Conservation (phyloP, 306 rosid species). For the Sechiopsis laciniata region DNA sequence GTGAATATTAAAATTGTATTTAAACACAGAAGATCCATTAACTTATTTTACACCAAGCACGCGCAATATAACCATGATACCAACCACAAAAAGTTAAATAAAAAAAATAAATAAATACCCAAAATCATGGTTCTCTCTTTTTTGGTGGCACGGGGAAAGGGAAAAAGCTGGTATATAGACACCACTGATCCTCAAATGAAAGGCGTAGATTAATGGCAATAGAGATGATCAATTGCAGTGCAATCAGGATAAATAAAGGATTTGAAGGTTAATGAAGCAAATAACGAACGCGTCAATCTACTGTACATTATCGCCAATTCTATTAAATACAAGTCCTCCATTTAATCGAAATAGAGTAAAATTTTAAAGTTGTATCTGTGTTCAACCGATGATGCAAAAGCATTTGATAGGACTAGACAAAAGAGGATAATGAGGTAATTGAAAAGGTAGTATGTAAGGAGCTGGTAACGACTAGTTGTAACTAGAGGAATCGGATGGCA, state of each 20-base stretch:
- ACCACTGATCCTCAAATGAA: neutral
- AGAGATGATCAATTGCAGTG: neutral
- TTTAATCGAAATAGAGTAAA: neutral
- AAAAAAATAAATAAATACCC: neutral
- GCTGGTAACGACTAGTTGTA: neutral
- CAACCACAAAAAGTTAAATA: neutral
- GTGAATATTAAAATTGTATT: neutral
- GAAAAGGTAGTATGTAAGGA: neutral
- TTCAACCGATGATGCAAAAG: neutral
- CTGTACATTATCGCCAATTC: neutral
- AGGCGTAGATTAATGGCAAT: neutral
- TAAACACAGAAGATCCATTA: neutral
- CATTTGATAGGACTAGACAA: neutral
- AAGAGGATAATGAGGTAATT: neutral
- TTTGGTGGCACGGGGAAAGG: no score
- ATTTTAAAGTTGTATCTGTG: neutral
- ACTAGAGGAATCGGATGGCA: neutral
- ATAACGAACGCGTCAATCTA: neutral
- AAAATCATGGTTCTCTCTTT: neutral
- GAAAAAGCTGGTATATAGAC: neutral
- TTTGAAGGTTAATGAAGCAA: neutral
- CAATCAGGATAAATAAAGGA: conserved; percentile 9
- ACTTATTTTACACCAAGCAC: neutral
- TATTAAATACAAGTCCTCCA: neutral
- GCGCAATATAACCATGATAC: neutral